Conservation (phyloP, 768 basidiomycete species). For the Amanita thiersii region DNA sequence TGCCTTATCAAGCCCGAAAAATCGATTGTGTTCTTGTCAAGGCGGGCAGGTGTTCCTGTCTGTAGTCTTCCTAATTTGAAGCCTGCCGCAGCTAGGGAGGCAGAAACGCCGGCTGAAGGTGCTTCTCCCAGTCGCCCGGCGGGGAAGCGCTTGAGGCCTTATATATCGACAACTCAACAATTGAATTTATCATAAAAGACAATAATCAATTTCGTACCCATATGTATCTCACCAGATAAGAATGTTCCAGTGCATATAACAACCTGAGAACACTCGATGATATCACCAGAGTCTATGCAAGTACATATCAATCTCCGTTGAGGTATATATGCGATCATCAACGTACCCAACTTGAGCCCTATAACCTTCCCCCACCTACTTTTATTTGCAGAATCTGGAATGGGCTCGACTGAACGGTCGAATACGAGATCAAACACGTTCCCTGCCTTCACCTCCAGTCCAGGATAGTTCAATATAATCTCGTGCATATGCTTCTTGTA, state of each 20-base stretch:
- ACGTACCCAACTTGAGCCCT: slow-evolving; percentile 63
- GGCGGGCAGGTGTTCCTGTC: slow-evolving; percentile 79
- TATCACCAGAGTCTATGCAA: slow-evolving; percentile 60
- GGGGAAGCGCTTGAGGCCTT: slow-evolving; percentile 66
- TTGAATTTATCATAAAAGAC: neutral
- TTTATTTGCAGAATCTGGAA: slow-evolving; percentile 18
- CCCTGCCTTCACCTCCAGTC: slow-evolving; percentile 60
- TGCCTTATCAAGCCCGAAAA: slow-evolving; percentile 56
- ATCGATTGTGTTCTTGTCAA: slow-evolving; percentile 64
- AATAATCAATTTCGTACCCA: slow-evolving; percentile 37
- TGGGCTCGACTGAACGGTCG: slow-evolving; percentile 24
- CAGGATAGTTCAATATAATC: slow-evolving; percentile 53
- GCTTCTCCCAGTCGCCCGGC: slow-evolving; percentile 72
- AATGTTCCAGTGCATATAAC: slow-evolving; percentile 92
- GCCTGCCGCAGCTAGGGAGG: slow-evolving; percentile 64
- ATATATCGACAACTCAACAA: neutral
- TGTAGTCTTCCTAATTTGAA: slow-evolving; percentile 81
- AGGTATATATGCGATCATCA: neutral
- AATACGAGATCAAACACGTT: slow-evolving; percentile 78
- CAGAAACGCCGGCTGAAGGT: slow-evolving; percentile 68
- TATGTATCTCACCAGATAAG: slow-evolving; percentile 85
- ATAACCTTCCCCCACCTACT: slow-evolving; percentile 43
- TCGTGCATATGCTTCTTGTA: slow-evolving; percentile 83
- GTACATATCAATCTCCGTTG: neutral
- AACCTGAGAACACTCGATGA: slow-evolving; percentile 70